Percentiles rank a stretch among this genome's conserved stretches.
These are phyloP conservation scores for Kwoniella mangroviensis DNA, from an alignment of 768 basidiomycete genomes.

Conservation along the genomic window DNA sequence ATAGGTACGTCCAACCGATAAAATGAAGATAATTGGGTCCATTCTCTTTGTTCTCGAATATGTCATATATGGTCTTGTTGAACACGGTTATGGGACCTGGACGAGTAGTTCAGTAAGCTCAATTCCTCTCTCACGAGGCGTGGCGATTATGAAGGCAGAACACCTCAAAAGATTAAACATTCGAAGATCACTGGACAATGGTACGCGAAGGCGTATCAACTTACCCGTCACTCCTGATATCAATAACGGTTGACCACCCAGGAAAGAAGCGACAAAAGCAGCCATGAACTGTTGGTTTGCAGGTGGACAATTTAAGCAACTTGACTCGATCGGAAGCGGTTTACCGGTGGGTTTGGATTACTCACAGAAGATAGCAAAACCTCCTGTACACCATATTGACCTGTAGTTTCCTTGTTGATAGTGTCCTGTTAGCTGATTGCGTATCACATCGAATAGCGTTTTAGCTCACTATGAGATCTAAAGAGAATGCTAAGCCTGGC, in stretches of 20 bases:
- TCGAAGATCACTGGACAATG: background rate
- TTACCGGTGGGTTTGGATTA: background rate
- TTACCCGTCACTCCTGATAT: constrained; percentile 88
- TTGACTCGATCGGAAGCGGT: no score
- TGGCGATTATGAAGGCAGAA: no score
- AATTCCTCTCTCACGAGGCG: no score
- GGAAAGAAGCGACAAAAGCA: constrained; percentile 80
- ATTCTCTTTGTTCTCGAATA: constrained; percentile 60
- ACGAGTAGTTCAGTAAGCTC: constrained; percentile 1
- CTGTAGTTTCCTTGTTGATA: constrained; percentile 68
- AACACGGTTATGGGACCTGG: constrained; percentile 87
- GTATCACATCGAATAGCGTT: background rate
- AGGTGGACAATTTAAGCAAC: no score
- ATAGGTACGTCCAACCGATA: constrained; percentile 89
- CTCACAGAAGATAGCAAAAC: constrained; percentile 63
- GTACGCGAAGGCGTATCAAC: constrained; percentile 12
- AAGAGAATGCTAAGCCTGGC: constrained; percentile 87
- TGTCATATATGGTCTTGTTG: constrained; percentile 85
- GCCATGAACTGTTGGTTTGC: constrained; percentile 73
- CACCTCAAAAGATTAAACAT: background rate
- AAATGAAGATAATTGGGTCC: constrained; percentile 80
- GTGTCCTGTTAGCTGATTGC: constrained; percentile 2
- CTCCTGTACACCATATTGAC: constrained; percentile 86
- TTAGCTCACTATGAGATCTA: constrained; percentile 71
- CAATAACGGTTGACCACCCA: constrained; percentile 87